Evolutionary conservation across 140 eudicot genomes (phyloP).

Genomic region (Eryngium alpinum): DNA sequence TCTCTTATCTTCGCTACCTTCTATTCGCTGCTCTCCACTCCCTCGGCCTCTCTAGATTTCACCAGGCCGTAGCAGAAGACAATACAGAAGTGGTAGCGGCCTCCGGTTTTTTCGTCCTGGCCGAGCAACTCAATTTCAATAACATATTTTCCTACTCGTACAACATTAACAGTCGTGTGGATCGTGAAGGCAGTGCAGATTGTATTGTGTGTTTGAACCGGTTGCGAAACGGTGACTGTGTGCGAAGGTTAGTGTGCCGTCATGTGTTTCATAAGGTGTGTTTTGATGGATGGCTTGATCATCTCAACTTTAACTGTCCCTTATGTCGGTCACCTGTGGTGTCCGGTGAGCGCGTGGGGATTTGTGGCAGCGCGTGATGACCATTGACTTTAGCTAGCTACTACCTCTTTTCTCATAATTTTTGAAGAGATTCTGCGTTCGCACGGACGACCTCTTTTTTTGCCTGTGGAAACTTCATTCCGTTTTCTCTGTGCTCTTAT

Average conservation of each 20-base stretch:
- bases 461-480: too few relatives aligned
- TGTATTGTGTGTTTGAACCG: conserved; percentile 73
- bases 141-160: conserved; percentile 34
- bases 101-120: conserved; percentile 42
- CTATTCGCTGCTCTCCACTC: conserved; percentile 33
- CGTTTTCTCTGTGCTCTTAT: too few relatives aligned
- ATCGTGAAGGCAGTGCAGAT: conserved; percentile 21
- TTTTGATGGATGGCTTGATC: conserved; percentile 77
- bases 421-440: background rate
- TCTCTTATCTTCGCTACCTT: conserved; percentile 44
- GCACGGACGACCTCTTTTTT: background rate
- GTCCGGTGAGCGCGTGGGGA: conserved; percentile 44
- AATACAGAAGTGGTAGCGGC: too few relatives aligned
- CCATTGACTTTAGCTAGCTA: background rate
- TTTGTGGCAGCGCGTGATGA: conserved; percentile 35
- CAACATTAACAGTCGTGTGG: background rate
- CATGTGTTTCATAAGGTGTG: conserved; percentile 83
- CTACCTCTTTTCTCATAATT: background rate
- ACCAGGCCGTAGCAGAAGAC: too few relatives aligned
- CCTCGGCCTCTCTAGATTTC: conserved; percentile 20
- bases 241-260: conserved; percentile 57
- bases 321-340: conserved; percentile 53
- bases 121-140: conserved; percentile 62
- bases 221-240: conserved; percentile 49
- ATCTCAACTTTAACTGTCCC: conserved; percentile 63